Percentiles rank a stretch among this genome's conserved stretches.
These are phyloP conservation scores for Allantophomopsis cytisporea DNA, from an alignment of 2,329 filamentous ascomycete genomes.

Conservation along the genomic window DNA sequence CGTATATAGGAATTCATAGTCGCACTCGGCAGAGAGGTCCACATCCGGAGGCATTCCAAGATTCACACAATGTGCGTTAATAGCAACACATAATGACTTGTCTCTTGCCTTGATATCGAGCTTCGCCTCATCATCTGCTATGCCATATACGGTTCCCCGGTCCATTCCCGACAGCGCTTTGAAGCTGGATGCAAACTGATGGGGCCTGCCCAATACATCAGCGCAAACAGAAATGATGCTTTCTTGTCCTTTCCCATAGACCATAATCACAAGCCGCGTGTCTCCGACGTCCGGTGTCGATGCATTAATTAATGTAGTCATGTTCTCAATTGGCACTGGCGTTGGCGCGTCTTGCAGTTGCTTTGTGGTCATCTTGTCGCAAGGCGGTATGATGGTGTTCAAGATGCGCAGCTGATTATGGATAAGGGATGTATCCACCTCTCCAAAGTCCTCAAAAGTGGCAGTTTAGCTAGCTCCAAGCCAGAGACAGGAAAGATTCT, in stretches of 20 bases:
- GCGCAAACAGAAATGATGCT: conserved; percentile 63
- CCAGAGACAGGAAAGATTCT: too few species aligned
- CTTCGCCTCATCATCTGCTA: conserved; percentile 42
- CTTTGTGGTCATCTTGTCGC: conserved; percentile 22
- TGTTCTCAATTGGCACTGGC: conserved; percentile 27
- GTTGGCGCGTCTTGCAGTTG: conserved; percentile 34
- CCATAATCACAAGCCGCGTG: conserved; percentile 45
- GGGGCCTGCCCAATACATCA: conserved; percentile 65
- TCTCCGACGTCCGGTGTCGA: conserved; percentile 28
- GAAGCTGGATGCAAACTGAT: conserved; percentile 42
- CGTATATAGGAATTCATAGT: conserved; percentile 81
- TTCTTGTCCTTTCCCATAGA: conserved; percentile 61
- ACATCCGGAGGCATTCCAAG: conserved; percentile 56
- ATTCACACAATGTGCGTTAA: conserved; percentile 67
- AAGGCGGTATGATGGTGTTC: too few species aligned
- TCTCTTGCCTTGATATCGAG: conserved; percentile 43
- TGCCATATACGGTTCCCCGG: conserved; percentile 53
- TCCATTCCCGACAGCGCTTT: conserved; percentile 37
- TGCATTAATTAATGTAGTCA: conserved; percentile 20
- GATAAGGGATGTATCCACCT: too few species aligned
- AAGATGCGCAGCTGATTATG: not conserved
- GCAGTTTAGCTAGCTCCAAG: too few species aligned
- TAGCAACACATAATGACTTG: conserved; percentile 45
- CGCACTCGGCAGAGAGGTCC: conserved; percentile 52
- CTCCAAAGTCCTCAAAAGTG: too few species aligned